These are phyloP conservation scores for Suillus discolor DNA, from an alignment of 768 basidiomycete species.

Conservation along the genomic window DNA sequence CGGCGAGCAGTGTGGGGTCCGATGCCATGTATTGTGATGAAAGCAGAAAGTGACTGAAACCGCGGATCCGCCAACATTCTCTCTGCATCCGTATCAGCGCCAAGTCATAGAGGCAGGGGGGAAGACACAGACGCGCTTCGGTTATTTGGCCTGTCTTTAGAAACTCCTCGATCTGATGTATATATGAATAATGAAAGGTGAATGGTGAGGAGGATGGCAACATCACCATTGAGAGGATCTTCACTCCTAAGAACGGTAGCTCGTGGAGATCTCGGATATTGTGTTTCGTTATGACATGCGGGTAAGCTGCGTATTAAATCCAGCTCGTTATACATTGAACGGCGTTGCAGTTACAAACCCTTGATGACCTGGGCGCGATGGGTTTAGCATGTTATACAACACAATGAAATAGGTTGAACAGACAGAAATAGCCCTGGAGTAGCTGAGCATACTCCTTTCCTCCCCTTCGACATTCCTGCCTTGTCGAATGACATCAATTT, in stretches of 20 bases:
- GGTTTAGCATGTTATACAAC: constrained; percentile 10
- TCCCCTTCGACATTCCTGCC: constrained; percentile 69
- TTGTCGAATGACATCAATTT: constrained; percentile 59
- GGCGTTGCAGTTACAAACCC: constrained; percentile 33
- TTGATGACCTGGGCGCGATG: constrained; percentile 43
- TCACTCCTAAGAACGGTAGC: constrained; percentile 53
- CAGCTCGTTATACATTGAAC: neutral
- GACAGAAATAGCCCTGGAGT: constrained; percentile 73
- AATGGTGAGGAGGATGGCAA: neutral
- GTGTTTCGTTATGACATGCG: constrained; percentile 40
- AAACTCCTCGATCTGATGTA: constrained; percentile 62
- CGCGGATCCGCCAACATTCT: constrained; percentile 50
- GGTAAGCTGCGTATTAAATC: constrained; percentile 45
- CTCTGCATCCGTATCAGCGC: constrained; percentile 37
- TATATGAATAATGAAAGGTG: neutral
- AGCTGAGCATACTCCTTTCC: constrained; percentile 67
- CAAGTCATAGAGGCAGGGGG: too few relatives aligned
- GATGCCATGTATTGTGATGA: constrained; percentile 71
- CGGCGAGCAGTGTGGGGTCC: constrained; percentile 69
- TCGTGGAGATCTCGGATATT: constrained; percentile 40
- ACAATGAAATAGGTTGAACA: constrained; percentile 24
- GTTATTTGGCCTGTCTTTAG: constrained; percentile 52
- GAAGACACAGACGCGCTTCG: constrained; percentile 54
- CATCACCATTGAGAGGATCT: constrained; percentile 50
- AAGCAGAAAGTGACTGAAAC: constrained; percentile 56